Evolutionary conservation across 306 rosid genomes (phyloP), one percentile per base, ranked within the genome.

Genomic region (Acacia confusa): DNA sequence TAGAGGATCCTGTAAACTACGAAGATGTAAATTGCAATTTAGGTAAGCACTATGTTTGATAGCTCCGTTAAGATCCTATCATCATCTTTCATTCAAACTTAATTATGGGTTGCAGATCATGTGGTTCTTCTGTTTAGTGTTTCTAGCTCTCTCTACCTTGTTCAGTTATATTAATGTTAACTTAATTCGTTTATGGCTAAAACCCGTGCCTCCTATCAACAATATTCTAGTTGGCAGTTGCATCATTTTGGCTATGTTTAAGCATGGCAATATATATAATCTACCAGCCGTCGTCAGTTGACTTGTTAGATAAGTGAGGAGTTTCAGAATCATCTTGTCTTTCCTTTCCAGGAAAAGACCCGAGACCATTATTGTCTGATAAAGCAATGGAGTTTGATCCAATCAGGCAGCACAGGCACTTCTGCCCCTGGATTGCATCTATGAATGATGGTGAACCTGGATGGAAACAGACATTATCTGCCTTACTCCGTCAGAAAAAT

Each of bases 401-500:
- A 88, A 86, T 93, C 83, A 87, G 87, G 91, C 99, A 93, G 88
- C 99, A 95, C 79, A 87, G 97, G 77, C 88, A 92, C 84, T 95
- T 93, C 87, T 95, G 99, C 87, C 94, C 98, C n/a, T 95, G 99
- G 99, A 90, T 93, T 86, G 85, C 92, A 58, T 85, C 91, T 0
- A 79, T 81, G 43, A 85, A 84, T 75, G 83, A 77, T 24, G 91
- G 73, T 36, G 90, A 88, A 70, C 94, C 99, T 69, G 99, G 98
- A 78, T 95, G 98, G 99, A 78, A 88, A 85, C 99, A 89, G 82
- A 91, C 97, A 43, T 81, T 90, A 75, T 87, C 86, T 78, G 98
- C 99, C 81, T 84, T 93, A 77, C 84, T 80, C 68, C 85, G 85
- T 83, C 93, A 84, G 82, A 85, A 85, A 76, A 87, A 86, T 58